Conservation (phyloP, 345 rosid genomes). For the Moricandia arvensis region DNA sequence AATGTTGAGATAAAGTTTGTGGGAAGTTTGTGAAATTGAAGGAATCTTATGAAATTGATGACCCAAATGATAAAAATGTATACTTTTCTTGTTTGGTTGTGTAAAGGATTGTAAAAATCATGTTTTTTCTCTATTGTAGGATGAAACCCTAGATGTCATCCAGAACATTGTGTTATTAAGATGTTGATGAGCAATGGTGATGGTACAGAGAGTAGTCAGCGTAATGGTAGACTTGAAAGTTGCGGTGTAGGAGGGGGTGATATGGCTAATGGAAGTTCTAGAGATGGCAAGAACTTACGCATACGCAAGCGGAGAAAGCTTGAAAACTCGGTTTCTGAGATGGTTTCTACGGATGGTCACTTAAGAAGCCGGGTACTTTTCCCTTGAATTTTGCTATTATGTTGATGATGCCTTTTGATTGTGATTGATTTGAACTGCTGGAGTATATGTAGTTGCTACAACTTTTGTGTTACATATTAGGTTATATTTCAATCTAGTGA, state of each 20-base stretch:
- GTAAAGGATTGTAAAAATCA: neutral
- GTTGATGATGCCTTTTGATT: neutral
- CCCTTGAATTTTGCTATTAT: neutral
- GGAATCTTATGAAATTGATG: neutral
- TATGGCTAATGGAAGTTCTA: constrained; percentile 43
- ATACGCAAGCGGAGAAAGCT: constrained; percentile 76
- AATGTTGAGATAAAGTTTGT: neutral
- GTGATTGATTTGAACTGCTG: neutral
- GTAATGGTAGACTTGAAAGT: constrained; percentile 26
- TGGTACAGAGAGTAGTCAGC: constrained; percentile 32
- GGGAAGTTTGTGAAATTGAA: neutral
- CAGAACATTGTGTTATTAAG: neutral
- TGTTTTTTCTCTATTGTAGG: neutral
- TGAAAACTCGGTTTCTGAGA: constrained; percentile 39
- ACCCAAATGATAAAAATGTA: neutral
- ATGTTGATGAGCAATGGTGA: constrained; percentile 53
- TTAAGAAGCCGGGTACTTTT: constrained; percentile 49
- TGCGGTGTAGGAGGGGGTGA: constrained; percentile 37
- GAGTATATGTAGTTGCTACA: neutral
- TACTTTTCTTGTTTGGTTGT: neutral
- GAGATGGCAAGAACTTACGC: constrained; percentile 42
- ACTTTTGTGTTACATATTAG: neutral
- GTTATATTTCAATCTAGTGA: neutral
- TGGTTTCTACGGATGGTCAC: constrained; percentile 40
- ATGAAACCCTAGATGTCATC: neutral